Evolutionary conservation across 1,284 basidiomycete species (phyloP), one percentile per base, ranked within the genome.

Genomic region (Trichosporon ovoides): DNA sequence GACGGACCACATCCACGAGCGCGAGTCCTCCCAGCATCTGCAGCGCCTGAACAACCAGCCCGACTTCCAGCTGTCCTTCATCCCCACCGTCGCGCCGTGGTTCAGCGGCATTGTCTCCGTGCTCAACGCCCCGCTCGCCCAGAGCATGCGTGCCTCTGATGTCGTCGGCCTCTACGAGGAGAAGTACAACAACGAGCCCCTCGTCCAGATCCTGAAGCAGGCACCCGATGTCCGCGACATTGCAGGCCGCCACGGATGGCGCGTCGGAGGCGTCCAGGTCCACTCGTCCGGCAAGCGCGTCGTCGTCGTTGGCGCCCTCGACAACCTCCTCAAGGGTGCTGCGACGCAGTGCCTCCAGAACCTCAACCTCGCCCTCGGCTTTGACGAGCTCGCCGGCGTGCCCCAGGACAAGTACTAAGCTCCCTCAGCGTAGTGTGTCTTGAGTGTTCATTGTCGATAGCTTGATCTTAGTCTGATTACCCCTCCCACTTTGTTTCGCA

Each of bases 291-390:
- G 91, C 1, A 88, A 91, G 69, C 81, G 95, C 48, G 95, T 89
- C 3, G 95, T 98, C 16, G 84, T 97, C 7, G 91, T 96, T 11
- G 92, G 91, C 56, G 91, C 91, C 0, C 77, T 98, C 65, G 96
- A 98, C 75, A 98, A 98, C 79, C 78, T 98, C 59, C 81, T 98
- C 62, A 98, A 98, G 77, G 95, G 95, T 11, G 96, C 95, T 50
- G 95, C 95, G 9, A 98, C 95, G 18, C 96, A 98, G 78, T 98
- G 94, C 76, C 73, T 98, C 60, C 92, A 94, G 88, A 98, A 98
- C 77, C 78, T 98, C 71, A 98, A 98, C 80, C 82, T 98, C 52
- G 87, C 92, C 2, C 82, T 98, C 33, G 95, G 95, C 13, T 91
- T 89, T 68, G 91, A 95, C 62, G 95, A 97, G 74, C 87, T 85